Percentiles rank a stretch among this genome's conserved stretches.
These are phyloP conservation scores for Mycena rebaudengoi DNA, from an alignment of 768 basidiomycete genomes.

Conservation along the genomic window DNA sequence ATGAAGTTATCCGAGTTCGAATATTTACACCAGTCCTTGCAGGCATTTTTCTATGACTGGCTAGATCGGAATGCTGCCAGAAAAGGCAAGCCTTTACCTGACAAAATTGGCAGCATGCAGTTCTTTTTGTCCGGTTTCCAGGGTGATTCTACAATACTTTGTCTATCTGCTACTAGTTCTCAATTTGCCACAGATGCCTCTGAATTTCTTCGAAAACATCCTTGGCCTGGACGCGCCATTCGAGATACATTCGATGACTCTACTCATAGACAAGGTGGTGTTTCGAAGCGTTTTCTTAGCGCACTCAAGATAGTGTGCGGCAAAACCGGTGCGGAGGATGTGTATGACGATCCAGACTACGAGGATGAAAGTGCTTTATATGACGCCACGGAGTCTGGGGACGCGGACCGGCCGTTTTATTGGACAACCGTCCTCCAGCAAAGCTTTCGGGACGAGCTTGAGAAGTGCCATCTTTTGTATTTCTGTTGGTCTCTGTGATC, in stretches of 20 bases:
- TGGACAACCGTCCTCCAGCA: slow-evolving; percentile 84
- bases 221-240: slow-evolving; percentile 88
- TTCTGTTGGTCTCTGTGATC: not conserved
- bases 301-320: slow-evolving; percentile 87
- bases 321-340: slow-evolving; percentile 72
- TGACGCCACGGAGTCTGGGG: slow-evolving; percentile 67
- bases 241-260: slow-evolving; percentile 89
- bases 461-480: slow-evolving; percentile 63
- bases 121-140: slow-evolving; percentile 86
- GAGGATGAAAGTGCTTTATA: slow-evolving; percentile 78
- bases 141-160: slow-evolving; percentile 56
- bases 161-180: not conserved
- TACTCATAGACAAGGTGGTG: slow-evolving; percentile 73
- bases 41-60: slow-evolving; percentile 96
- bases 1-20: not conserved
- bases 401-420: slow-evolving; percentile 72
- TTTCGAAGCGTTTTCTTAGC: slow-evolving; percentile 72
- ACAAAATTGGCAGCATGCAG: slow-evolving; percentile 93
- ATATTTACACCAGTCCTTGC: not conserved
- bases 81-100: slow-evolving; percentile 84
- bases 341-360: slow-evolving; percentile 75
- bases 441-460: slow-evolving; percentile 87
- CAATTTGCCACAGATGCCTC: slow-evolving; percentile 69
- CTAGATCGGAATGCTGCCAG: slow-evolving; percentile 82
- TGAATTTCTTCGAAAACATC: slow-evolving; percentile 85